Conservation (phyloP, 108 stramenopile genomes). For the Epithemia pelagica region DNA sequence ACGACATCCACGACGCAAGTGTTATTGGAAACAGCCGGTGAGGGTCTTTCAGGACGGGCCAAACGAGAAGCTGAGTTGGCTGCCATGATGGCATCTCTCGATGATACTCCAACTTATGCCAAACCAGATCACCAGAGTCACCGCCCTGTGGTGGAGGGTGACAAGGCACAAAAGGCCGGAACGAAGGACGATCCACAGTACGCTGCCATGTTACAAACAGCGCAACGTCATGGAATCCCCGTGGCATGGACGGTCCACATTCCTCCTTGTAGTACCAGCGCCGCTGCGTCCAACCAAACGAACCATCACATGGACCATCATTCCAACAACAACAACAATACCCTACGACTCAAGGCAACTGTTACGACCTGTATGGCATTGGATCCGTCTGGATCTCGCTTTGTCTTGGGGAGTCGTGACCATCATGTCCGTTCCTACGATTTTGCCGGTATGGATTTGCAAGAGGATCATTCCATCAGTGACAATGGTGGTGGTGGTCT, state of each 20-base stretch:
- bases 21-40: constrained; percentile 13
- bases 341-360: too few species aligned
- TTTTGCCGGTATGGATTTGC: constrained; percentile 76
- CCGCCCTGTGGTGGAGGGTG: constrained; percentile 14
- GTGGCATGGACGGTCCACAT: not conserved
- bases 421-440: constrained; percentile 66
- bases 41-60: constrained; percentile 49
- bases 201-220: not conserved
- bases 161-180: not conserved
- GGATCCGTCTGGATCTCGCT: constrained; percentile 80
- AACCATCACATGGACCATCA: too few species aligned
- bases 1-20: not conserved
- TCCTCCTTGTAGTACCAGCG: not conserved
- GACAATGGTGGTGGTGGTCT: constrained; percentile 84
- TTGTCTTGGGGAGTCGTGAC: constrained; percentile 75
- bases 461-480: constrained; percentile 54
- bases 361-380: constrained; percentile 23
- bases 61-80: constrained; percentile 77
- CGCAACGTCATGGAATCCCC: constrained; percentile 1
- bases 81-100: constrained; percentile 75
- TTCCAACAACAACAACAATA: too few species aligned
- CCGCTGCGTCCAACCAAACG: not conserved
- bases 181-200: not conserved
- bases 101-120: constrained; percentile 38
- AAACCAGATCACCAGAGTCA: constrained; percentile 14